Percentiles rank a stretch among this genome's conserved stretches.
These are phyloP conservation scores for Aureobasidium pullulans DNA, from an alignment of 2,329 filamentous ascomycete genomes.

Conservation along the genomic window DNA sequence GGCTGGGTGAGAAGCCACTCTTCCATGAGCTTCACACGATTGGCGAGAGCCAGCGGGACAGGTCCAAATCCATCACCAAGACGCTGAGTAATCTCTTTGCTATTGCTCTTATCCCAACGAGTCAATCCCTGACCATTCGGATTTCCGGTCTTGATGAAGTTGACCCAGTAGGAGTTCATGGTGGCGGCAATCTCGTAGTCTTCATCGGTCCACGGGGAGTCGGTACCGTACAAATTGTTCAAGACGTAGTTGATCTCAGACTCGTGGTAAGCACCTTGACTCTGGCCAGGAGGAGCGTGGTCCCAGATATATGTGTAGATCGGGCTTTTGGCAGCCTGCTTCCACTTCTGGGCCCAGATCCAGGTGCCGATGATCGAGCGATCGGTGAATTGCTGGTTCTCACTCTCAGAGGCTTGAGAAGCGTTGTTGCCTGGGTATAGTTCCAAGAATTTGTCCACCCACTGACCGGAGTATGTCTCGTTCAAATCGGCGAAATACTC, in stretches of 20 bases:
- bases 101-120: not conserved
- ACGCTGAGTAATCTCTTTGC: not conserved
- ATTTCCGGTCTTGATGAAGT: conserved; percentile 28
- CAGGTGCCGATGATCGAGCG: conserved; percentile 23
- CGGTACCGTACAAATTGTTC: conserved; percentile 31
- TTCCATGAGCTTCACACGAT: not conserved
- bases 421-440: conserved; percentile 20
- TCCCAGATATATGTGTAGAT: conserved; percentile 33
- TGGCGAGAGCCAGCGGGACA: not conserved
- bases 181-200: conserved; percentile 27
- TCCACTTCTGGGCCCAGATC: conserved; percentile 21
- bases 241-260: conserved; percentile 34
- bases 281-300: conserved; percentile 31
- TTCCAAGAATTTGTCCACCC: conserved; percentile 16
- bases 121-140: conserved; percentile 7
- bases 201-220: conserved; percentile 22
- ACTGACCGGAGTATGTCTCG: conserved; percentile 18
- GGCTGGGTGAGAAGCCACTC: not conserved
- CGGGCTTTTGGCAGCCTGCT: conserved; percentile 15
- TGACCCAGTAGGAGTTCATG: conserved; percentile 31
- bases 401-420: conserved; percentile 17
- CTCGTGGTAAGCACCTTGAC: conserved; percentile 30
- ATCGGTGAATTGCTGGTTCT: conserved; percentile 22
- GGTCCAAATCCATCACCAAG: not conserved
- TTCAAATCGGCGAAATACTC: conserved; percentile 20